Evolutionary conservation across 1,284 basidiomycete species (phyloP).

Genomic region (Sporisorium sorghi): DNA sequence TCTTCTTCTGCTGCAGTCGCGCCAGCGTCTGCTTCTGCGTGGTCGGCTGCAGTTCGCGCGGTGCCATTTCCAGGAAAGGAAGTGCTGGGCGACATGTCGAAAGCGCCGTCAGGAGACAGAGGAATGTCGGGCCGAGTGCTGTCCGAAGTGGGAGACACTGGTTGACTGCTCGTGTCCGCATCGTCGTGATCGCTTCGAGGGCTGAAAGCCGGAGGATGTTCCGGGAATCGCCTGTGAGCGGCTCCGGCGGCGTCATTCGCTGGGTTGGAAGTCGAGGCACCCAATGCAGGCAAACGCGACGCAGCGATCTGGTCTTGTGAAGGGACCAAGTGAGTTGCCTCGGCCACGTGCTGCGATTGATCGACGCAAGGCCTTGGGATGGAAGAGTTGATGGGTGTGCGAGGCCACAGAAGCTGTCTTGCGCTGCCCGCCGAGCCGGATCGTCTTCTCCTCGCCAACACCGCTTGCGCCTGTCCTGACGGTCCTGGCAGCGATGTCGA

Average conservation of each 20-base stretch:
- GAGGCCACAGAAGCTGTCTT: constrained; percentile 31
- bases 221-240: not conserved
- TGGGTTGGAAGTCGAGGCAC: not conserved
- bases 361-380: not conserved
- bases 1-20: constrained; percentile 16
- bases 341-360: not conserved
- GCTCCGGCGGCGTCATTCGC: not conserved
- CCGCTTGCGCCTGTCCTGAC: constrained; percentile 25
- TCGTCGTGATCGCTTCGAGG: constrained; percentile 2
- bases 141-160: constrained; percentile 26
- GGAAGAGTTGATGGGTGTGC: constrained; percentile 23
- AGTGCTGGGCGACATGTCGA: not conserved
- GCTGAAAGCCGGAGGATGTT: not conserved
- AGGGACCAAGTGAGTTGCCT: not conserved
- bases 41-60: not conserved
- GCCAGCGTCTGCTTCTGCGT: not conserved
- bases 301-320: not conserved
- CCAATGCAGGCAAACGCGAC: not conserved
- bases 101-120: not conserved
- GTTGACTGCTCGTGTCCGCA: constrained; percentile 14
- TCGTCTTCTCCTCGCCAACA: constrained; percentile 17
- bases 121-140: constrained; percentile 28
- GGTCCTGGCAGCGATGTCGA: constrained; percentile 16
- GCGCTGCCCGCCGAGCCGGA: constrained; percentile 37
- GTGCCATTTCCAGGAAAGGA: not conserved